These are phyloP conservation scores for Gonium pectorale DNA, from an alignment of 139 green algal genomes.

Conservation along the genomic window DNA sequence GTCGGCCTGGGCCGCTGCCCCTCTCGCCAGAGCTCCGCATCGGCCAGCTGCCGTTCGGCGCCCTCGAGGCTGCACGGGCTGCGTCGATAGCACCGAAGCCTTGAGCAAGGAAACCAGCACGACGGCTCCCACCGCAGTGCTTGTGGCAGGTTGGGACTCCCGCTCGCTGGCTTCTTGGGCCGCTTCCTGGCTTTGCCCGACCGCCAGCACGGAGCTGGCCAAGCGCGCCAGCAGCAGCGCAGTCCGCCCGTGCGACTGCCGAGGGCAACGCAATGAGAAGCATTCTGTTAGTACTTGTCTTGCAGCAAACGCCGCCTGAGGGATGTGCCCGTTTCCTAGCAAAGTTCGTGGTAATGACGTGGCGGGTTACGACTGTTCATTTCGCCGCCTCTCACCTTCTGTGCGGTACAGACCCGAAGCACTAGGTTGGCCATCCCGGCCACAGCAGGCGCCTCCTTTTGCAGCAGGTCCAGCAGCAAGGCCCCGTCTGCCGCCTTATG, in stretches of 20 bases:
- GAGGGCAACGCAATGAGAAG: neutral
- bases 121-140: neutral
- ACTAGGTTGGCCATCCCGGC: slow-evolving; percentile 4
- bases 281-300: no score
- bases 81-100: neutral
- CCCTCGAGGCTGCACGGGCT: neutral
- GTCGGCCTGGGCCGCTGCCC: slow-evolving; percentile 14
- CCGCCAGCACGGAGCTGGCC: neutral
- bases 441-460: neutral
- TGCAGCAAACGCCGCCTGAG: no score
- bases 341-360: no score
- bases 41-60: neutral
- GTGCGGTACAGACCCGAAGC: slow-evolving; percentile 15
- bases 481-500: neutral
- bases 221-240: slow-evolving; percentile 8
- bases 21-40: neutral
- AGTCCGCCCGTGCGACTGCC: slow-evolving; percentile 1
- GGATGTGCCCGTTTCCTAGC: no score
- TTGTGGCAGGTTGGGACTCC: neutral
- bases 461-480: slow-evolving; percentile 13
- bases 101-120: no score
- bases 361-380: no score
- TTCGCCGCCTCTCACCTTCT: neutral
- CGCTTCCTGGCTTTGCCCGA: neutral
- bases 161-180: neutral